A percentile compares a stretch with the other conserved stretches of the same genome.
These are phyloP conservation scores for Microbotryum intermedium DNA, from an alignment of 1,284 basidiomycete genomes.

Conservation along the genomic window DNA sequence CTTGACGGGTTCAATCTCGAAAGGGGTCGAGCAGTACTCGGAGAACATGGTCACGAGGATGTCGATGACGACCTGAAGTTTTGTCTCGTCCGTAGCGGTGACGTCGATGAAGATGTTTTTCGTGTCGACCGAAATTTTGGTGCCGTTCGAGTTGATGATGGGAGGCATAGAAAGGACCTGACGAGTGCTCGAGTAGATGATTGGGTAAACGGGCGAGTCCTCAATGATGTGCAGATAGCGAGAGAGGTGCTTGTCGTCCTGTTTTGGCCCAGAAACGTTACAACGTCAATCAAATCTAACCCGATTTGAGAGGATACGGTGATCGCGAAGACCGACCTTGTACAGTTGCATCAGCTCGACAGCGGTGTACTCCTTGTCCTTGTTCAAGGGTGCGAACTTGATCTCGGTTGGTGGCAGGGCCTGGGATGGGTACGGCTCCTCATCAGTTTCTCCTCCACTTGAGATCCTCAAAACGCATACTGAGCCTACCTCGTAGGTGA, in stretches of 20 bases:
- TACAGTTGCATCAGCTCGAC: constrained; percentile 81
- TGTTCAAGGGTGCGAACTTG: constrained; percentile 78
- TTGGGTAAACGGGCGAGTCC: constrained; percentile 91
- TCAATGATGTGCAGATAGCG: constrained; percentile 87
- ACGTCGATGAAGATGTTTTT: constrained; percentile 93
- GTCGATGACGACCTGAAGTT: constrained; percentile 88
- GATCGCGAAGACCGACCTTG: constrained; percentile 53
- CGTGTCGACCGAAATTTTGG: constrained; percentile 92
- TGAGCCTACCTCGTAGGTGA: constrained; percentile 54
- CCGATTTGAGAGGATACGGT: not conserved
- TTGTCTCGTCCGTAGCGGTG: constrained; percentile 96
- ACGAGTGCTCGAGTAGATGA: constrained; percentile 86
- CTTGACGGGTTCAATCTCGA: constrained; percentile 87
- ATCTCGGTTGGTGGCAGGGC: constrained; percentile 80
- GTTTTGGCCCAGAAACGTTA: not conserved
- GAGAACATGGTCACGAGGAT: constrained; percentile 95
- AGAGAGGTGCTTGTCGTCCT: constrained; percentile 86
- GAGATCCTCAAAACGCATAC: not conserved
- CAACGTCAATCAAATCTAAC: not conserved
- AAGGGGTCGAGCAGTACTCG: constrained; percentile 86
- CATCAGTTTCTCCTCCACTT: not conserved
- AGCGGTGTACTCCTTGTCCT: constrained; percentile 63
- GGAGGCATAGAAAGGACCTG: constrained; percentile 93
- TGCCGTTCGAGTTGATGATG: constrained; percentile 95
- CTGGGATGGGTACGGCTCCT: not conserved